Evolutionary conservation across 1,139 yeast genomes (phyloP).

Genomic region (Pichia sp.): DNA sequence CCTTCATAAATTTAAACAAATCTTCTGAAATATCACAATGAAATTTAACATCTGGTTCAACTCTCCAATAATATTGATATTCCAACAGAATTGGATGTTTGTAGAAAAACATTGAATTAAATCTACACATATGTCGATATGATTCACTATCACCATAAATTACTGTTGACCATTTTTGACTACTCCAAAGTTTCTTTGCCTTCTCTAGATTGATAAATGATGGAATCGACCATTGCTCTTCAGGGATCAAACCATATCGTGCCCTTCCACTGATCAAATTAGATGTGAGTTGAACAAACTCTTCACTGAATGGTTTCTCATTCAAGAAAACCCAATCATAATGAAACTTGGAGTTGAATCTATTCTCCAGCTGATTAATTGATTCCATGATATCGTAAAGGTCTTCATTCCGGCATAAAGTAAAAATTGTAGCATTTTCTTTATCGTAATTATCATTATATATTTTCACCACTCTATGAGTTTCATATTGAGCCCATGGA

Average conservation of each 20-base stretch:
- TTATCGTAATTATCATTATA: background rate
- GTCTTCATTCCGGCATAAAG: conserved; percentile 49
- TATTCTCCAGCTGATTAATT: conserved; percentile 43
- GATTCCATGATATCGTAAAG: conserved; percentile 39
- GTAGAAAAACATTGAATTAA: conserved; percentile 47
- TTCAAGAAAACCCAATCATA: conserved; percentile 59
- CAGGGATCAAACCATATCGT: conserved; percentile 56
- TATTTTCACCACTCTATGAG: conserved; percentile 10
- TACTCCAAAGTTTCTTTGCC: conserved; percentile 45
- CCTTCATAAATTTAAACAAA: conserved; percentile 45
- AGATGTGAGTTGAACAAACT: conserved; percentile 38
- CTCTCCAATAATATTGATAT: conserved; percentile 46
- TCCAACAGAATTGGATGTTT: conserved; percentile 31
- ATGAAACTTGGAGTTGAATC: conserved; percentile 44
- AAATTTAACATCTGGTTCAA: conserved; percentile 49
- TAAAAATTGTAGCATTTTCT: conserved; percentile 46
- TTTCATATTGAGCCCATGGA: conserved; percentile 15
- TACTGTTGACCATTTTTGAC: conserved; percentile 36
- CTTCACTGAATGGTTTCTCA: conserved; percentile 43
- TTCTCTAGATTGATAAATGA: conserved; percentile 50
- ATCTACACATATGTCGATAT: conserved; percentile 59
- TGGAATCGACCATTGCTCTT: conserved; percentile 69
- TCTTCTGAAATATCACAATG: conserved; percentile 49
- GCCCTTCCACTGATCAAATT: conserved; percentile 50
- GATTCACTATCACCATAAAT: conserved; percentile 51